Percentiles rank a stretch among this genome's conserved stretches.
These are phyloP conservation scores for Cokeromyces recurvatus DNA, from an alignment of 371 early-diverging fungal species.

Conservation along the genomic window DNA sequence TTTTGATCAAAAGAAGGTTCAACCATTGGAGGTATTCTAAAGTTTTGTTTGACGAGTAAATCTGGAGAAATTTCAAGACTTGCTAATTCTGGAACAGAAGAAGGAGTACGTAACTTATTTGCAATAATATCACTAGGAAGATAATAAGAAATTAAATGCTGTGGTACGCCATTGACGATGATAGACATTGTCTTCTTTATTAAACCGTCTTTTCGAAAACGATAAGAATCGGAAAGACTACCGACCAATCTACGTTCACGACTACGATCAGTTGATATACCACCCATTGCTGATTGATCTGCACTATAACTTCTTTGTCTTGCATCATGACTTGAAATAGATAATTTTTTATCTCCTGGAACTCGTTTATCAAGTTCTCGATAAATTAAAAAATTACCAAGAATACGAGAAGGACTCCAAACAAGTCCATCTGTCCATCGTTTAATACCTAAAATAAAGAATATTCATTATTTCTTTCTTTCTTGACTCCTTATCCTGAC, in stretches of 20 bases:
- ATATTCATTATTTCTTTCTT: not conserved
- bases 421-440: slow-evolving; percentile 74
- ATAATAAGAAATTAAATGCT: slow-evolving; percentile 87
- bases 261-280: slow-evolving; percentile 23
- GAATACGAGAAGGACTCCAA: slow-evolving; percentile 73
- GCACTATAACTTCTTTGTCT: slow-evolving; percentile 29
- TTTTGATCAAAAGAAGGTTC: slow-evolving; percentile 37
- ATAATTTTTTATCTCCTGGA: slow-evolving; percentile 29
- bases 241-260: slow-evolving; percentile 57
- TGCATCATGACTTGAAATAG: slow-evolving; percentile 17
- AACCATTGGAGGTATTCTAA: slow-evolving; percentile 54
- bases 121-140: slow-evolving; percentile 66
- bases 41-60: slow-evolving; percentile 56
- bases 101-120: slow-evolving; percentile 55
- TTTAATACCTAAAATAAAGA: slow-evolving; percentile 48
- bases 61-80: slow-evolving; percentile 58
- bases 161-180: slow-evolving; percentile 68
- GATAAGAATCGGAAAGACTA: slow-evolving; percentile 58
- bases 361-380: slow-evolving; percentile 53
- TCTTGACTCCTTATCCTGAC: no score
- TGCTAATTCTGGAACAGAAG: slow-evolving; percentile 53
- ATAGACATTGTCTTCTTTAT: slow-evolving; percentile 88
- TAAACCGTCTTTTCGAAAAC: slow-evolving; percentile 78
- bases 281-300: slow-evolving; percentile 26
- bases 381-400: slow-evolving; percentile 62